These are phyloP conservation scores for Isoetes taiwanensis DNA, from an alignment of 75 land plant species.

Conservation along the genomic window DNA sequence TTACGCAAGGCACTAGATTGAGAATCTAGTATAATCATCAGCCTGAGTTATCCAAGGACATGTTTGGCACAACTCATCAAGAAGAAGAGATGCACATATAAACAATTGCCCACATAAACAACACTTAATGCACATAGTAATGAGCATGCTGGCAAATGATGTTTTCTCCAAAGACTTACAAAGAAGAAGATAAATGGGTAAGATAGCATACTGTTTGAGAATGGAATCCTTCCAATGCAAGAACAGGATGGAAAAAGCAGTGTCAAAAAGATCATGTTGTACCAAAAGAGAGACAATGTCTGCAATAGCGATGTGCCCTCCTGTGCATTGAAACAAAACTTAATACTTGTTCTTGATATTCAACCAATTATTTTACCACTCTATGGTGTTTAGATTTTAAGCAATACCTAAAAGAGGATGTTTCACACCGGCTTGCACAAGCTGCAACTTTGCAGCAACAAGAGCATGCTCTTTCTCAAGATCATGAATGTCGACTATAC, in stretches of 20 bases:
- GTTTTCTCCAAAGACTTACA: no score
- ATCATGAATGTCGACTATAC: constrained; percentile 41
- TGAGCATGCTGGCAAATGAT: no score
- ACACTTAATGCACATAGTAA: no score
- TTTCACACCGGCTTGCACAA: constrained; percentile 39
- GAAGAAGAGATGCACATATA: no score
- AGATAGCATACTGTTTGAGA: constrained; percentile 45
- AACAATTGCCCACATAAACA: no score
- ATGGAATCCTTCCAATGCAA: constrained; percentile 74
- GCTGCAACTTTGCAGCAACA: constrained; percentile 50
- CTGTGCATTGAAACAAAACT: constrained; percentile 22
- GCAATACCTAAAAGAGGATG: constrained; percentile 42
- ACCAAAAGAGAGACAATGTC: constrained; percentile 48
- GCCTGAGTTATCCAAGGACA: background rate
- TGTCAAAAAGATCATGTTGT: constrained; percentile 57
- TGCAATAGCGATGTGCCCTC: constrained; percentile 28
- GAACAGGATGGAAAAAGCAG: constrained; percentile 72
- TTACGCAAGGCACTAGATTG: no score
- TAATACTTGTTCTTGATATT: background rate
- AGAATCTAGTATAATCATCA: background rate
- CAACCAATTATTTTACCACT: background rate
- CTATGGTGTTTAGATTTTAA: background rate
- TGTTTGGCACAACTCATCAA: background rate
- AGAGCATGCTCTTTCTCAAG: constrained; percentile 71
- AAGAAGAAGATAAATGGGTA: no score